Conservation (phyloP, 805 yeast species). For the Tetrapisispora fleetii region DNA sequence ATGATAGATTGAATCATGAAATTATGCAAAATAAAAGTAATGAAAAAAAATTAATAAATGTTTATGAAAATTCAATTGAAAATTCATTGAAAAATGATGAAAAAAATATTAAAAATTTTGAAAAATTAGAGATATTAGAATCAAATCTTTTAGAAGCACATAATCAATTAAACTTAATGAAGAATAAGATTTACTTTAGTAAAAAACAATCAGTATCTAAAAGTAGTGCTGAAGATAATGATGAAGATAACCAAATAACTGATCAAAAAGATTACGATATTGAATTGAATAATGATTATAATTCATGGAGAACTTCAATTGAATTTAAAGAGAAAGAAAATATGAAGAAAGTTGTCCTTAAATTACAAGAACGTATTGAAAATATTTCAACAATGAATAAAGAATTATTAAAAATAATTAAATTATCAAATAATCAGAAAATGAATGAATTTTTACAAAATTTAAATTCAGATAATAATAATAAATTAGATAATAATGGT, state of each 20-base stretch:
- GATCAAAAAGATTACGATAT: background rate
- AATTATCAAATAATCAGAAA: background rate
- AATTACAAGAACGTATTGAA: background rate
- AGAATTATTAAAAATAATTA: background rate
- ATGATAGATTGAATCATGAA: background rate
- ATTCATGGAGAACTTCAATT: conserved; percentile 1
- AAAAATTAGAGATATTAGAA: background rate
- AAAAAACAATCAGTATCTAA: background rate
- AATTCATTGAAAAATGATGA: background rate
- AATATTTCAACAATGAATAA: background rate
- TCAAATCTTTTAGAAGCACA: background rate
- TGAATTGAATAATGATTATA: background rate
- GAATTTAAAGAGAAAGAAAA: background rate
- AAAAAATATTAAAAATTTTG: background rate
- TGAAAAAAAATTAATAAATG: background rate
- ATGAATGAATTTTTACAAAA: background rate
- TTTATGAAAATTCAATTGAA: background rate
- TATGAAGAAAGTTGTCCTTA: background rate
- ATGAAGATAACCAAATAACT: too few relatives aligned
- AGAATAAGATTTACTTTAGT: background rate
- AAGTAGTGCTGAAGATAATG: background rate
- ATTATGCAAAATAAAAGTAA: background rate
- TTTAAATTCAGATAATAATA: background rate
- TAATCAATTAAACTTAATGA: background rate
- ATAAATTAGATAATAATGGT: background rate